A percentile compares a stretch with the other conserved stretches of the same genome.
phyloP scores from a whole-genome alignment of 2,329 filamentous ascomycete genomes.

The Colletotrichum plurivorum region DNA sequence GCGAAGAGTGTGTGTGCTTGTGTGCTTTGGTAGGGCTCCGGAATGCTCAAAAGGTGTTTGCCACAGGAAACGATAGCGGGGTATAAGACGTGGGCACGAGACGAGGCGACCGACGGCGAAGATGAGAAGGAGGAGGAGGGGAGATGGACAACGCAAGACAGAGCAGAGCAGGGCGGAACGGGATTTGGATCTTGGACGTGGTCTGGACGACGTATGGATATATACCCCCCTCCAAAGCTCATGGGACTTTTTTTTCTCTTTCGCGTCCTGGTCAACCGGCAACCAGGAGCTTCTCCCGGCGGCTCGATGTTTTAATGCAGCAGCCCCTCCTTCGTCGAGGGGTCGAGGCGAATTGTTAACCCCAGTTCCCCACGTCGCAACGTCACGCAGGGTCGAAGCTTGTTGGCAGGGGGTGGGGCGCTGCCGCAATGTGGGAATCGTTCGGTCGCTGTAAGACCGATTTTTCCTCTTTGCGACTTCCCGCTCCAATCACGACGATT shows the following conservation, averaged over 20 bases:
- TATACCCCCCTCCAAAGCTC: conserved; percentile 18
- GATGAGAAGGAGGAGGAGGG: background rate
- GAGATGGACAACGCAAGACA: conserved; percentile 15
- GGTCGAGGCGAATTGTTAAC: conserved; percentile 34
- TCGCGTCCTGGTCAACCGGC: conserved; percentile 9
- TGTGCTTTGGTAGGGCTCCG: conserved; percentile 8
- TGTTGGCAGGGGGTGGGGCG: conserved; percentile 38
- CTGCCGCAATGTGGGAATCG: conserved; percentile 37
- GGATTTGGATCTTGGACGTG: conserved; percentile 6
- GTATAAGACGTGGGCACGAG: conserved; percentile 22
- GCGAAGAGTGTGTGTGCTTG: background rate
- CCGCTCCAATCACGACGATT: conserved; percentile 39
- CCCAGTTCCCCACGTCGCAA: conserved; percentile 41
- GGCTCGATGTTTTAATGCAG: conserved; percentile 25
- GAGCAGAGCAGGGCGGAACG: background rate
- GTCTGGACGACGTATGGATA: conserved; percentile 24
- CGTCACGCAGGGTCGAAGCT: conserved; percentile 43
- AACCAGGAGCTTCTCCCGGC: conserved; percentile 16
- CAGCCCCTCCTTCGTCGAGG: conserved; percentile 29
- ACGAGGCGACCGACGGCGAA: conserved; percentile 14
- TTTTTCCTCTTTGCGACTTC: conserved; percentile 34
- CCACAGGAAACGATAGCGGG: conserved; percentile 19
- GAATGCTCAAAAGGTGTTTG: background rate
- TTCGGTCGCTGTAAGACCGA: conserved; percentile 43
- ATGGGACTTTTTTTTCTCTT: conserved; percentile 7